phyloP scores from a whole-genome alignment of 768 basidiomycete species.

The Dacryopinax spathularia region DNA sequence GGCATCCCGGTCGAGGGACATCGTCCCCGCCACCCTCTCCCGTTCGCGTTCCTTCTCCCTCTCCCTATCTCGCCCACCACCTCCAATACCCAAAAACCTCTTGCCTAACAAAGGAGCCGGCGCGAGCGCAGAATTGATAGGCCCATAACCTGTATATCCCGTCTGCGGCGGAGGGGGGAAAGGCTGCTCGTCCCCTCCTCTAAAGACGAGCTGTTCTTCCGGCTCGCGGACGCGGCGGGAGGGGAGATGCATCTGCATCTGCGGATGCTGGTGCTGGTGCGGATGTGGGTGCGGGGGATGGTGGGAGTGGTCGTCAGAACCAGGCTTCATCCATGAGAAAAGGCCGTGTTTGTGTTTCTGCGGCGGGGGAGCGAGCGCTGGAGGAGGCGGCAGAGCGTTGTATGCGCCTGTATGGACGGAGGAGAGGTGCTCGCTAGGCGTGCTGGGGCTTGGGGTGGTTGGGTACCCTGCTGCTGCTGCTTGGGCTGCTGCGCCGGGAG shows the following conservation, averaged over 20 bases:
- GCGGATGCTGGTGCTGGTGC: no score
- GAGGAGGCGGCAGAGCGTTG: background rate
- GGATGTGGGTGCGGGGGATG: no score
- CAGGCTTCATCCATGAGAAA: background rate
- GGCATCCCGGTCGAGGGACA: no score
- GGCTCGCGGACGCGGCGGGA: background rate
- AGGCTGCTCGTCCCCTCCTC: background rate
- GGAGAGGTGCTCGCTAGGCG: background rate
- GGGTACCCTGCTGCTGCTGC: no score
- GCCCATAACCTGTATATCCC: background rate
- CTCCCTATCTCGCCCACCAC: constrained; percentile 8
- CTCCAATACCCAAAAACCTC: constrained; percentile 6
- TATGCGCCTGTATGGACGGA: background rate
- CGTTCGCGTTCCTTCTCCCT: constrained; percentile 13
- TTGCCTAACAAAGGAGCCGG: background rate
- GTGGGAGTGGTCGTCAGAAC: background rate
- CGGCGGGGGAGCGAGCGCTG: background rate
- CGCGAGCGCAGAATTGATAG: background rate
- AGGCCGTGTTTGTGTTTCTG: background rate
- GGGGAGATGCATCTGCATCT: no score
- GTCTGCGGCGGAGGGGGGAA: constrained; percentile 2
- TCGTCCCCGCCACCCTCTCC: no score
- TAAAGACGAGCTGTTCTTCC: background rate
- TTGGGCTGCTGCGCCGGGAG: background rate
- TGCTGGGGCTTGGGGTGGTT: background rate